Evolutionary conservation across 352 stramenopile species (phyloP), one percentile per base, ranked within the genome.

Genomic region (Stramenopiles sp.): DNA sequence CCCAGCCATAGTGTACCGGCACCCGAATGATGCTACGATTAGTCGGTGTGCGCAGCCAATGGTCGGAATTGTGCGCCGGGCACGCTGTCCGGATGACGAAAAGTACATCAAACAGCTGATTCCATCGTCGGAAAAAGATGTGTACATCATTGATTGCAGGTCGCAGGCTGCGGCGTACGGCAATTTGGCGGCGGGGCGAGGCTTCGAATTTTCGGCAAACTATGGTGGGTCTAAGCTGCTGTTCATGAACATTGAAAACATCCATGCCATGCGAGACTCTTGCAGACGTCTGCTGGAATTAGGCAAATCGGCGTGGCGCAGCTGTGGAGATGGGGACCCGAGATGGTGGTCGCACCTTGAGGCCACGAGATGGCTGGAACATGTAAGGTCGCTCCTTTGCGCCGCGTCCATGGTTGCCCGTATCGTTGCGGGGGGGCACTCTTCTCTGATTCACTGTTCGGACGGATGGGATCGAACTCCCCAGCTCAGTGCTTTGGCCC

Each of bases 191-290:
- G 92, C 89, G 73, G 85, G 96, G 73, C 80, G 95, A 83, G 92
- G 92, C 37, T 96, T 93, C 1, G 93, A 98, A 80, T 95, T 96
- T 80, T 86, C 87, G 0, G 90, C 88, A 76, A 94, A 97, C 81
- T 99, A 99, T 82, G 82, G 84, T 4, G 88, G 91, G 1, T 83
- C 86, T 3, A 95, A 94, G 3, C 83, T 98, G 31, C 84, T 90
- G 30, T 98, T 98, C 81, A 94, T 96, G 85, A 96, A 97, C 74
- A 96, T 99, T 79, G 91, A 94, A 18, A 99, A 99, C 80, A 99
- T 99, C 78, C 94, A 99, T 82, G 82, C 88, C 3, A 92, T 98
- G 36, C 90, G 95, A 1, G 88, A 97, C 78, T 90, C 88, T 2
- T 89, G 97, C 34, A 80, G 91, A 77, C 89, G 89, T 73, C 69